Conservation (phyloP, 139 green algal species). For the Trebouxia sp. region DNA sequence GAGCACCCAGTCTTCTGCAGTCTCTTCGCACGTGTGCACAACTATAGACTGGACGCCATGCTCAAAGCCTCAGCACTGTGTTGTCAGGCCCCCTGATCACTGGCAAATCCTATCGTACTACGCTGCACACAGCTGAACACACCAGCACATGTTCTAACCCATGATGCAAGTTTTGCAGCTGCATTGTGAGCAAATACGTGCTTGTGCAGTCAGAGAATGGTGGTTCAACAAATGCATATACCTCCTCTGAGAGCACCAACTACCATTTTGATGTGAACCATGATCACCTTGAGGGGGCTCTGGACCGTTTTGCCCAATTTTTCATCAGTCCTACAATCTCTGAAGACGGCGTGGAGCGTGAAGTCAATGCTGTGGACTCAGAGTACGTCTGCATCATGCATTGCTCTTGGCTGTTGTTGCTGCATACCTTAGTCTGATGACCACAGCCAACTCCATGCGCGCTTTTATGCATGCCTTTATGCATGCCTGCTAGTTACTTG, state of each 20-base stretch:
- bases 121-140: too few relatives aligned
- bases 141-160: too few relatives aligned
- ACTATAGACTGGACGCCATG: background rate
- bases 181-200: too few relatives aligned
- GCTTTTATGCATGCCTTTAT: too few relatives aligned
- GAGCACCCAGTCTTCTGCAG: too few relatives aligned
- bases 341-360: constrained; percentile 74
- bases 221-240: constrained; percentile 91
- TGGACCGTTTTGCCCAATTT: constrained; percentile 88
- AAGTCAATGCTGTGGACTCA: constrained; percentile 80
- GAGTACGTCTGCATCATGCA: constrained; percentile 43
- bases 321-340: constrained; percentile 88
- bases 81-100: too few relatives aligned
- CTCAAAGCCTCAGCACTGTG: background rate
- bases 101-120: too few relatives aligned
- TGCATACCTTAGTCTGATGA: too few relatives aligned
- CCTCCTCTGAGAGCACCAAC: constrained; percentile 80
- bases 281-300: constrained; percentile 65
- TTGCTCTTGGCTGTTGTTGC: background rate
- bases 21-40: too few relatives aligned
- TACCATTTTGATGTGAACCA: constrained; percentile 91
- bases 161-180: too few relatives aligned
- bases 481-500: too few relatives aligned
- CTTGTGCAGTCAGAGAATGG: constrained; percentile 64
- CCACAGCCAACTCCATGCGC: too few relatives aligned